Percentiles rank a stretch among this genome's conserved stretches.
These are phyloP conservation scores for Pseudogymnoascus sp. DNA, from an alignment of 2,329 filamentous ascomycete species.

Conservation along the genomic window DNA sequence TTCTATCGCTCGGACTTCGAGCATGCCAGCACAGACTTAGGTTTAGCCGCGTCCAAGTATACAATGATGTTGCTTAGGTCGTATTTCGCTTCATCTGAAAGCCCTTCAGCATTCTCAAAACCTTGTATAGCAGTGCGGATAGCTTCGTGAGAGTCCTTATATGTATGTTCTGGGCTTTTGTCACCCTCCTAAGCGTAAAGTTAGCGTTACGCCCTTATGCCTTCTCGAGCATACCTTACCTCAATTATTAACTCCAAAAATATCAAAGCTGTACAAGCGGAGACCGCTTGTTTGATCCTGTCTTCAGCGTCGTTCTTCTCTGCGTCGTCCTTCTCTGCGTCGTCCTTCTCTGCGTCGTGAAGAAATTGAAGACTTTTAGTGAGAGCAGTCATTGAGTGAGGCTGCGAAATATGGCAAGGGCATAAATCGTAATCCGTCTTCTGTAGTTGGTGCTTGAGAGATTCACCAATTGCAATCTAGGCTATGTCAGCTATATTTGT, in stretches of 20 bases:
- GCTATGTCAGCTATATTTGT: neutral
- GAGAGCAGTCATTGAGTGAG: neutral
- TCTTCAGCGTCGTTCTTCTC: neutral
- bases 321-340: neutral
- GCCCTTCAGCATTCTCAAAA: neutral
- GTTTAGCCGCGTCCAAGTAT: neutral
- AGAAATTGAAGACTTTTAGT: neutral
- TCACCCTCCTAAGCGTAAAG: neutral
- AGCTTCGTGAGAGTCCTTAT: neutral
- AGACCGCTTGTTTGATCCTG: neutral
- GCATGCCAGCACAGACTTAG: too few relatives aligned
- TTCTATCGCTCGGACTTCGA: too few relatives aligned
- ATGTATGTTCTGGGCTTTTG: neutral
- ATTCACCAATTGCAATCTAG: neutral
- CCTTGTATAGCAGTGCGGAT: neutral
- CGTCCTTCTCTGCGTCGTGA: neutral
- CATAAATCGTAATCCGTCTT: neutral
- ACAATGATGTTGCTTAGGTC: neutral
- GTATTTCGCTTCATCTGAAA: neutral
- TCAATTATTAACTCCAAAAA: neutral
- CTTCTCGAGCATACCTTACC: neutral
- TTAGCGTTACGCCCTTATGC: neutral
- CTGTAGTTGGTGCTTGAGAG: neutral
- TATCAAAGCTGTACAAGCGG: neutral
- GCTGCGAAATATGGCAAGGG: neutral